Conservation (phyloP, 2,329 filamentous ascomycete genomes). For the Paraphoma chrysanthemicola region DNA sequence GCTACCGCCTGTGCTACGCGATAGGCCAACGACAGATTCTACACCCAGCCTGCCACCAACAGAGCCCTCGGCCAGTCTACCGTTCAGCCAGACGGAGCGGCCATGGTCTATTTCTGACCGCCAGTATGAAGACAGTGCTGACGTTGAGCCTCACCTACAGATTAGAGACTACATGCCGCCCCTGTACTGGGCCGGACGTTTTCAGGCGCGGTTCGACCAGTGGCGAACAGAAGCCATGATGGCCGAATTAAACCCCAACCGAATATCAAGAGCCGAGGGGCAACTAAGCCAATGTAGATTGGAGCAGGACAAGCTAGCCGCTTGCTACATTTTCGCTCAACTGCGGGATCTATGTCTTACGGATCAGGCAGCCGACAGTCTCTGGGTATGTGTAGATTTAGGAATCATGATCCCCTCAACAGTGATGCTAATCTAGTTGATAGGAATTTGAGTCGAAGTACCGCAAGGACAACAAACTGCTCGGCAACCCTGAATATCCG, state of each 20-base stretch:
- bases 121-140: conserved; percentile 21
- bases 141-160: conserved; percentile 27
- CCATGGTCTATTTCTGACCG: conserved; percentile 12
- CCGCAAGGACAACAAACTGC: conserved; percentile 36
- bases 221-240: conserved; percentile 44
- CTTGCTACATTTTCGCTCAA: conserved; percentile 39
- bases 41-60: neutral
- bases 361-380: conserved; percentile 39
- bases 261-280: conserved; percentile 9
- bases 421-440: neutral
- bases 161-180: conserved; percentile 43
- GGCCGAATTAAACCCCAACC: conserved; percentile 19
- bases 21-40: neutral
- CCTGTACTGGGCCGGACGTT: conserved; percentile 45
- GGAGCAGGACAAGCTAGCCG: conserved; percentile 35
- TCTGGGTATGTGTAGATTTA: conserved; percentile 31
- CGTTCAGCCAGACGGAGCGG: neutral
- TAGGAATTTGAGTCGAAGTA: conserved; percentile 46
- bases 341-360: conserved; percentile 38
- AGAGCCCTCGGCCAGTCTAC: neutral
- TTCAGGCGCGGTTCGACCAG: conserved; percentile 41
- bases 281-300: conserved; percentile 29
- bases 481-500: conserved; percentile 23
- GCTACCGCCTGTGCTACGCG: neutral
- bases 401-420: neutral